Conservation (phyloP, 129 eudicot genomes). For the Scalesia atractyloides region DNA sequence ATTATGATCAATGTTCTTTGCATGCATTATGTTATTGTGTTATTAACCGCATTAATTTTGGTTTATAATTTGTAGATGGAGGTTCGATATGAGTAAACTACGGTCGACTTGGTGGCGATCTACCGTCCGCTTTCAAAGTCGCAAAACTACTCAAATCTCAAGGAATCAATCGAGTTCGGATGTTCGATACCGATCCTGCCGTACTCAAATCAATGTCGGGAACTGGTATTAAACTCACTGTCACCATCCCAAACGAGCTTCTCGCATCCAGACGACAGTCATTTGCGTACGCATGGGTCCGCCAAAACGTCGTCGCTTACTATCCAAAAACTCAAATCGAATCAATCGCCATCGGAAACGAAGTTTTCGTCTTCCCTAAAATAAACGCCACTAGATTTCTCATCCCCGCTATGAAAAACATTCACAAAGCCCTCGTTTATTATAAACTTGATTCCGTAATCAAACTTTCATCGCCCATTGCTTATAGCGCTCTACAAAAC, state of each 20-base stretch:
- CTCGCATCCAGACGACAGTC: conserved; percentile 69
- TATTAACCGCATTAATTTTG: no score
- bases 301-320: conserved; percentile 60
- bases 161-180: conserved; percentile 58
- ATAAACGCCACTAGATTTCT: conserved; percentile 60
- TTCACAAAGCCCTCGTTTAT: conserved; percentile 59
- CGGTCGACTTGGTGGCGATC: conserved; percentile 76
- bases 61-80: conserved; percentile 62
- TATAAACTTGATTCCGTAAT: conserved; percentile 46
- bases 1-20: no score
- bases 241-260: conserved; percentile 84
- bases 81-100: conserved; percentile 82
- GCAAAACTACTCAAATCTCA: conserved; percentile 72
- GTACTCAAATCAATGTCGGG: conserved; percentile 74
- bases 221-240: conserved; percentile 60
- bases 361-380: conserved; percentile 76
- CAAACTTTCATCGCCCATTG: conserved; percentile 82
- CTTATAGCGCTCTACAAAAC: conserved; percentile 62
- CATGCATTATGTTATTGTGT: no score
- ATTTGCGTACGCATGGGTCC: conserved; percentile 68
- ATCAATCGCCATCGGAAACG: conserved; percentile 87
- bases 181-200: conserved; percentile 86
- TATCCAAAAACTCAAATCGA: conserved; percentile 75
- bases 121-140: conserved; percentile 72
- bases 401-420: conserved; percentile 72